Base-by-base conservation (phyloP, 306 rosid genomes). In the Lathyrus aphaca region DNA sequence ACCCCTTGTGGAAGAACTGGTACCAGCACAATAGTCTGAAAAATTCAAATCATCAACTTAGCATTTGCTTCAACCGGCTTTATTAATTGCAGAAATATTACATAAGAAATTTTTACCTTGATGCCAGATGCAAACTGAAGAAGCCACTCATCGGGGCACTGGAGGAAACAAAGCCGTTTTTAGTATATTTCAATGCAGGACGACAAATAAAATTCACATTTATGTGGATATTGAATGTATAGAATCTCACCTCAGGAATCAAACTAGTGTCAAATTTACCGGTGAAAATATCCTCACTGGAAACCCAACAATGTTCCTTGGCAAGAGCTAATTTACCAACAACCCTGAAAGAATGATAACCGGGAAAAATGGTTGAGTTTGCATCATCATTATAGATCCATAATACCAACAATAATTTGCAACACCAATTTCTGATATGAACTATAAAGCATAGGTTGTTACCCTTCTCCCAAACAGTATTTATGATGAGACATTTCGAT, bases 1-100 rank as follows among this genome's bases (percentile, higher is more conserved):
- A 94, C 97, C 59, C 99, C 97, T 54, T 73, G 74, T 5, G 99
- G 92, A 84, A 82, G 89, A 51, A 94, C 86, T 66, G 99, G 97
- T 19, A 91, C 87, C 73, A 91, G 75, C 76, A 91, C 78, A 76
- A 94, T 86, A 39, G 99, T 94, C 99, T 94, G 90, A 82, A 56
- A 35, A 38, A 18, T 44, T 45, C 49, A 68, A 55, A 59, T 56
- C 44, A 72, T 27, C 39, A 71, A 35, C 45, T 66, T 39, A 48
- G 7, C n/a, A 66, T 66, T 17, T 10, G 11, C 21, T 71, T 42
- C 16, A 71, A 71, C 53, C 18, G 17, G 32, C 15, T 14, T 53
- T 23, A 4, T 45, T 3, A 69, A 61, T 48, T 40, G 44, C 63
- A 57, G 38, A 25, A 56, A 68, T 64, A 61, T 37, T 17, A 58